Conservation (phyloP, 1,284 basidiomycete species). For the Hypsizygus ulmarius region DNA sequence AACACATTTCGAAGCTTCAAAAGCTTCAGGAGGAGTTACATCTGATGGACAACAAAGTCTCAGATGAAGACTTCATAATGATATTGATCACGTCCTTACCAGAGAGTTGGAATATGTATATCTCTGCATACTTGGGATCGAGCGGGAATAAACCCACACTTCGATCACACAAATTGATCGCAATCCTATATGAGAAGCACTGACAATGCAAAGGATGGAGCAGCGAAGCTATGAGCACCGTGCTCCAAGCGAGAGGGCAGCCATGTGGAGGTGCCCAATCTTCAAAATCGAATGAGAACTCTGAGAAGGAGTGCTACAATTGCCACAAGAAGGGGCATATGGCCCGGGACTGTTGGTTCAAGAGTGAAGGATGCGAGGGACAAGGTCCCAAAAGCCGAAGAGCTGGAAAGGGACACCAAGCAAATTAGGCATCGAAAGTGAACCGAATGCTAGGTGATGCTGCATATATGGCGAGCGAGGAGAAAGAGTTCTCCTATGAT, state of each 20-base stretch:
- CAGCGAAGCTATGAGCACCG: neutral
- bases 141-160: slow-evolving; percentile 1
- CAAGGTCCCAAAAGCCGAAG: slow-evolving; percentile 12
- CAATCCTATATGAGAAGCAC: slow-evolving; percentile 6
- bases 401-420: neutral
- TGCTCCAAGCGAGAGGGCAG: slow-evolving; percentile 1
- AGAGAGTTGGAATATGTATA: slow-evolving; percentile 9
- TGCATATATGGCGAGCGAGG: slow-evolving; percentile 7
- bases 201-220: neutral
- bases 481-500: slow-evolving; percentile 11
- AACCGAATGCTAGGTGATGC: neutral
- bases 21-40: slow-evolving; percentile 23
- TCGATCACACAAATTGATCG: slow-evolving; percentile 3
- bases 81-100: slow-evolving; percentile 22
- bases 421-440: neutral
- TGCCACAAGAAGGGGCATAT: slow-evolving; percentile 21
- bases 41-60: slow-evolving; percentile 19
- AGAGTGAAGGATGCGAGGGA: slow-evolving; percentile 27
- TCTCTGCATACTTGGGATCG: slow-evolving; percentile 5
- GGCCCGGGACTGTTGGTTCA: slow-evolving; percentile 22
- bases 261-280: neutral
- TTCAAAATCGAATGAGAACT: slow-evolving; percentile 1
- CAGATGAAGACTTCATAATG: slow-evolving; percentile 7
- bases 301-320: slow-evolving; percentile 17
- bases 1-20: slow-evolving; percentile 21